Evolutionary conservation across 2,329 filamentous ascomycete genomes (phyloP), one percentile per base, ranked within the genome.

Genomic region (Apiospora arundinis): DNA sequence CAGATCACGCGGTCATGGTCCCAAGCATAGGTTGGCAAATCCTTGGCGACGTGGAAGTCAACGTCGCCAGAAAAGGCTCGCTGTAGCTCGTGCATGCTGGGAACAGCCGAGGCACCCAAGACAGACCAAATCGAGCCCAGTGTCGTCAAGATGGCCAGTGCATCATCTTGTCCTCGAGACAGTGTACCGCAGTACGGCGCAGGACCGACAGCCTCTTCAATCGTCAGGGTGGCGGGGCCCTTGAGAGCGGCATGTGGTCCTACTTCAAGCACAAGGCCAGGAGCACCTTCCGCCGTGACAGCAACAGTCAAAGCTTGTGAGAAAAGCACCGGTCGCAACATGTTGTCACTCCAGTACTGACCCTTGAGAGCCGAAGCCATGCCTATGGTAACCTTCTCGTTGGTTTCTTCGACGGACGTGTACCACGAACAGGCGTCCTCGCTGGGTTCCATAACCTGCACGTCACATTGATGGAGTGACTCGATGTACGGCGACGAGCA

Each of bases 341-440:
- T 82, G 73, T 86, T 86, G 37, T 82, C 76, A 0, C 72, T 75
- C 85, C 85, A 86, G 74, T 86, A 85, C 0, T 70, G 37, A 7
- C 16, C 40, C 60, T 37, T 21, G 60, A 65, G 60, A 32, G 32
- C 60, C 16, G 32, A 42, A 2, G 60, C 60, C 60, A 65, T 65
- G 16, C 40, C 16, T 3, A 37, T 37, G 1, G 60, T 40, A 6
- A 65, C 60, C 28, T 42, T 32, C 16, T 65, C 28, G 16, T 37
- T 65, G n/a, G 32, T 42, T 9, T 32, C 25, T 32, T 65, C 28
- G 18, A 65, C 60, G 16, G 60, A 65, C 18, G 60, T 65, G 32
- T 40, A 65, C 60, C 60, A 65, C 14, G 60, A 28, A 4, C 16
- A 23, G 16, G 60, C 60, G 5, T 40, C 60, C 14, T 40, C 60